A percentile compares a stretch with the other conserved stretches of the same genome.
These are phyloP conservation scores for Tuber magnatum DNA, from an alignment of 495 filamentous ascomycete species.

Conservation along the genomic window DNA sequence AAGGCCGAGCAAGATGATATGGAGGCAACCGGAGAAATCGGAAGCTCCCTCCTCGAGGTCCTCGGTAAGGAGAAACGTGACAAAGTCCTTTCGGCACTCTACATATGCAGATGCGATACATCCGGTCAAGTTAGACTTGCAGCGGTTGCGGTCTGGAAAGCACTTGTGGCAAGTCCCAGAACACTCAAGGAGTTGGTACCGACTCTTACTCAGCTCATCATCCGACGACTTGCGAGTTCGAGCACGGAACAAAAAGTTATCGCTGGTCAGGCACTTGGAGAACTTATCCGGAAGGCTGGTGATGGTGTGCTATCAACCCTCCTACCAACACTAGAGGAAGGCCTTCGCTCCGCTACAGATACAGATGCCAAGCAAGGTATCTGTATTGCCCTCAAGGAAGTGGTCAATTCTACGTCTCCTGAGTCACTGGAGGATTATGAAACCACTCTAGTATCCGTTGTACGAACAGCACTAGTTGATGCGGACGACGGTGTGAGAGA, in stretches of 20 bases:
- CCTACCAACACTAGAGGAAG: constrained; percentile 86
- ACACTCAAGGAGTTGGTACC: constrained; percentile 93
- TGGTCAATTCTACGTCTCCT: constrained; percentile 82
- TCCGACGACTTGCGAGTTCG: constrained; percentile 84
- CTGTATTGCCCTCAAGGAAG: constrained; percentile 87
- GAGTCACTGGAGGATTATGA: constrained; percentile 91
- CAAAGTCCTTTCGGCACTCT: constrained; percentile 88
- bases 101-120: constrained; percentile 97
- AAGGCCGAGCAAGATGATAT: constrained; percentile 73
- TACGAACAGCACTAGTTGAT: constrained; percentile 88
- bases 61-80: constrained; percentile 93
- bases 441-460: constrained; percentile 85
- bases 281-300: constrained; percentile 92
- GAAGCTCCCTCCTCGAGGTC: constrained; percentile 81
- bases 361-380: constrained; percentile 95
- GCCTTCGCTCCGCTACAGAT: constrained; percentile 78
- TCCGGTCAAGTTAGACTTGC: constrained; percentile 84
- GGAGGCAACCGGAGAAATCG: constrained; percentile 68
- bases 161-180: constrained; percentile 81
- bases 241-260: constrained; percentile 99
- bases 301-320: constrained; percentile 83
- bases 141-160: constrained; percentile 92
- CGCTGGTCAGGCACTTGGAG: constrained; percentile 90
- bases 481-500: constrained; percentile 82
- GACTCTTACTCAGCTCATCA: constrained; percentile 87